Evolutionary conservation across 805 yeast genomes (phyloP), one percentile per base, ranked within the genome.

Genomic region (Barnettozyma populi): DNA sequence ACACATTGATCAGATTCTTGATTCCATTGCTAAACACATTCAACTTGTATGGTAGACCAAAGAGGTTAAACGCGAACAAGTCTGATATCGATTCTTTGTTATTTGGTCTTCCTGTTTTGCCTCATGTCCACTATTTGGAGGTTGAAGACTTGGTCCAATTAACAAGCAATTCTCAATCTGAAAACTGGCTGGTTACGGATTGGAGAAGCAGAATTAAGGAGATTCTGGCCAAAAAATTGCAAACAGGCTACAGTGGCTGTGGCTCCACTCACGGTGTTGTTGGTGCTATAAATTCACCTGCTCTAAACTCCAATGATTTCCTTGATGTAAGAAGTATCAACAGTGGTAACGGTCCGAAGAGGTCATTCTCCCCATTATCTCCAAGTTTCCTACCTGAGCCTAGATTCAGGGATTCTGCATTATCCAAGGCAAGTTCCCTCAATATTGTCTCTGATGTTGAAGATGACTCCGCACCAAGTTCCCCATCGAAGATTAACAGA

Each of bases 61-160:
- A 49, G 29, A 79, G 84, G 50, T 74, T 87, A 54, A 80, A 76
- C 56, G 86, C 90, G 16, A 86, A 85, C 63, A 86, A 85, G 63
- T 57, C 70, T 3, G 86, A 86, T 56, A 64, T 74, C 37, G 65
- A 74, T 18, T 82, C 90, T 16, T 68, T 87, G 59, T 72, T 87
- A 47, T 88, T 87, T 67, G 95, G 86, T 2, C 75, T 88, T 60
- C 96, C 96, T 1, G 83, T 88, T 2, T 73, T 88, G 51, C 96
- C 96, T 0, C 77, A 77, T 47, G 82, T 81, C 36, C 82, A 86
- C 59, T 88, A 86, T 60, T 66, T 88, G 41, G 83, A 80, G 46
- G 75, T 82, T 2, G 76, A 79, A 27, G 94, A 86, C 53, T 56
- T 84, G 31, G 54, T 73, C 25, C 64, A 73, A 51, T 59, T 82